Evolutionary conservation across 306 rosid species (phyloP).

Genomic region (Hylodesmum podocarpum): DNA sequence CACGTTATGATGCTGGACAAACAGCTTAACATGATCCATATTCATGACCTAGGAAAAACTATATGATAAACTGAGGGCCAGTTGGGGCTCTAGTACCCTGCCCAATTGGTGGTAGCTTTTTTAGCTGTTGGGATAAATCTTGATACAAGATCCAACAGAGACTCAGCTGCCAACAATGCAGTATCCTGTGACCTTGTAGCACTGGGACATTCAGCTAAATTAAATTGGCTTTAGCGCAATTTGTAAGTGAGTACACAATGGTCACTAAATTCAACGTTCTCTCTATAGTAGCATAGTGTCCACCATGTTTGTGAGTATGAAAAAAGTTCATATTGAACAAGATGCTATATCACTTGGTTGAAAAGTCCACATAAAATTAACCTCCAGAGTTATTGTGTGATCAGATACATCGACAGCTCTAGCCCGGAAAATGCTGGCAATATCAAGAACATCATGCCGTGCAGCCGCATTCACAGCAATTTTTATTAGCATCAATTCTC

Average conservation of each 20-base stretch:
- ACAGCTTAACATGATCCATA: neutral
- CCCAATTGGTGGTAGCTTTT: neutral
- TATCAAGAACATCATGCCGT: conserved; percentile 80
- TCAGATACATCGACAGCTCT: conserved; percentile 82
- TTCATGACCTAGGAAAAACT: neutral
- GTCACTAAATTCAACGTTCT: conserved; percentile 1
- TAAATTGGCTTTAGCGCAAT: neutral
- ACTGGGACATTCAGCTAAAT: neutral
- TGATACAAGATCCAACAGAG: neutral
- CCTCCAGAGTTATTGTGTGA: conserved; percentile 86
- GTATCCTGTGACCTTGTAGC: neutral
- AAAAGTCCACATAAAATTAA: conserved; percentile 30
- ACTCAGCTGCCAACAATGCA: neutral
- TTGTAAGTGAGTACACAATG: neutral
- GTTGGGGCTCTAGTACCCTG: neutral
- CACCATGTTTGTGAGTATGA: neutral
- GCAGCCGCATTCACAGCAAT: conserved; percentile 82
- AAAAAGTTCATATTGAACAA: neutral
- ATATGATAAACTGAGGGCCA: neutral
- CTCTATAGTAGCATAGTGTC: neutral
- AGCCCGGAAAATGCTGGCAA: conserved; percentile 85
- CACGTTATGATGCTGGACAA: neutral
- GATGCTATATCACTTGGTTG: conserved; percentile 7
- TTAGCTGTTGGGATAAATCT: neutral
- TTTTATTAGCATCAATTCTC: conserved; percentile 81